These are phyloP conservation scores for Sphaerulina vaccinii DNA, from an alignment of 2,329 filamentous ascomycete species.

Conservation along the genomic window DNA sequence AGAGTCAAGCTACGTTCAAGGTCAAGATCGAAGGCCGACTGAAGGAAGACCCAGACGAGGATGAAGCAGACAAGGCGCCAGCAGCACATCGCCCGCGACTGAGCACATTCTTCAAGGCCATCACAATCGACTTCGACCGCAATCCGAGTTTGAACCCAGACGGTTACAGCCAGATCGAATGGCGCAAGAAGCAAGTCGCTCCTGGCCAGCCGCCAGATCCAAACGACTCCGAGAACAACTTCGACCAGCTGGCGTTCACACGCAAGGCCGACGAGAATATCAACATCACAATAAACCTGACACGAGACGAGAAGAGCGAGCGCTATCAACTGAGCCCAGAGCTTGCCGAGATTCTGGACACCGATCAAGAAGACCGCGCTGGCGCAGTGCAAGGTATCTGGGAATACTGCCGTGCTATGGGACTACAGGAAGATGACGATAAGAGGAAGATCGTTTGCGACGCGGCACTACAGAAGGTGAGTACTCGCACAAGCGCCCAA, in stretches of 20 bases:
- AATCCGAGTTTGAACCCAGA: slow-evolving; percentile 65
- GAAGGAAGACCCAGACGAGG: slow-evolving; percentile 58
- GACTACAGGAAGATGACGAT: slow-evolving; percentile 90
- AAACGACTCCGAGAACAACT: slow-evolving; percentile 68
- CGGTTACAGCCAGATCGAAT: slow-evolving; percentile 67
- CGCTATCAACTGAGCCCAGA: slow-evolving; percentile 76
- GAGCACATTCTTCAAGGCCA: slow-evolving; percentile 79
- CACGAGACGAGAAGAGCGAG: slow-evolving; percentile 81
- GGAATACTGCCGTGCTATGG: slow-evolving; percentile 87
- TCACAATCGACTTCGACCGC: slow-evolving; percentile 63
- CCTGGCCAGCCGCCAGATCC: slow-evolving; percentile 47
- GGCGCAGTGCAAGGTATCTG: slow-evolving; percentile 89
- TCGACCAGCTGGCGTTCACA: slow-evolving; percentile 89
- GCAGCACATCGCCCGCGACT: slow-evolving; percentile 56
- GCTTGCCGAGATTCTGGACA: slow-evolving; percentile 81
- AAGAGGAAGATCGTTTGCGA: slow-evolving; percentile 91
- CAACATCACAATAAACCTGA: slow-evolving; percentile 85
- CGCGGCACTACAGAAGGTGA: slow-evolving; percentile 72
- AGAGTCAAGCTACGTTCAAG: slow-evolving; percentile 76
- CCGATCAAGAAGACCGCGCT: slow-evolving; percentile 79
- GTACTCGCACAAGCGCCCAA: slow-evolving; percentile 30
- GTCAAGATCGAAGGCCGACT: slow-evolving; percentile 90
- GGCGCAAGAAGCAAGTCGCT: slow-evolving; percentile 70
- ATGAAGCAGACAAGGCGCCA: slow-evolving; percentile 49
- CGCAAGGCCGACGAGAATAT: slow-evolving; percentile 87